phyloP scores from a whole-genome alignment of 257 asterid genomes.

The Solanum pimpinellifolium region DNA sequence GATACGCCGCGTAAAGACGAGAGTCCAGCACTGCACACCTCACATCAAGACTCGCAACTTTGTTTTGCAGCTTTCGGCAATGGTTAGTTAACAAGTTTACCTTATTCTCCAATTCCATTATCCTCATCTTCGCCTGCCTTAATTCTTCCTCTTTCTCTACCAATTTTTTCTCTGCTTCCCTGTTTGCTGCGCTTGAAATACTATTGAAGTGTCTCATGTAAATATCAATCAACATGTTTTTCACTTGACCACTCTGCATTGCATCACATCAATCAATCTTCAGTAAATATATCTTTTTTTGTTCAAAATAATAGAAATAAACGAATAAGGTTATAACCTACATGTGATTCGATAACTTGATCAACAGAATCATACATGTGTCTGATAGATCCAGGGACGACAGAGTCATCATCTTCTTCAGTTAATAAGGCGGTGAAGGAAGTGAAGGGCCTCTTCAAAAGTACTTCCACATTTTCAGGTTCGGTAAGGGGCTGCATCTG shows the following conservation, averaged over 20 bases:
- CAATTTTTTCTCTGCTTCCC: slow-evolving; percentile 6
- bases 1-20: neutral
- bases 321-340: neutral
- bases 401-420: neutral
- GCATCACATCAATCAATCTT: neutral
- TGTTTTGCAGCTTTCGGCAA: neutral
- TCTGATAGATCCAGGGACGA: neutral
- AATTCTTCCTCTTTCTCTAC: slow-evolving; percentile 8
- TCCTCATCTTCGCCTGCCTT: neutral
- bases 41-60: neutral
- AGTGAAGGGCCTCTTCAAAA: neutral
- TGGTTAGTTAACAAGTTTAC: slow-evolving; percentile 2
- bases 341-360: slow-evolving; percentile 12
- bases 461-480: neutral
- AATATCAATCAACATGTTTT: neutral
- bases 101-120: neutral
- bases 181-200: neutral
- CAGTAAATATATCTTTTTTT: too few species aligned
- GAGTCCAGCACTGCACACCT: neutral
- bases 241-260: slow-evolving; percentile 26
- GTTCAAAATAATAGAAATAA: neutral
- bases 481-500: neutral
- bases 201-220: neutral
- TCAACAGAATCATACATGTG: neutral
- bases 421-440: slow-evolving; percentile 1